A percentile compares a stretch with the other conserved stretches of the same genome.
These are phyloP conservation scores for Chaetoceros muelleri DNA, from an alignment of 108 stramenopile species.

Conservation along the genomic window DNA sequence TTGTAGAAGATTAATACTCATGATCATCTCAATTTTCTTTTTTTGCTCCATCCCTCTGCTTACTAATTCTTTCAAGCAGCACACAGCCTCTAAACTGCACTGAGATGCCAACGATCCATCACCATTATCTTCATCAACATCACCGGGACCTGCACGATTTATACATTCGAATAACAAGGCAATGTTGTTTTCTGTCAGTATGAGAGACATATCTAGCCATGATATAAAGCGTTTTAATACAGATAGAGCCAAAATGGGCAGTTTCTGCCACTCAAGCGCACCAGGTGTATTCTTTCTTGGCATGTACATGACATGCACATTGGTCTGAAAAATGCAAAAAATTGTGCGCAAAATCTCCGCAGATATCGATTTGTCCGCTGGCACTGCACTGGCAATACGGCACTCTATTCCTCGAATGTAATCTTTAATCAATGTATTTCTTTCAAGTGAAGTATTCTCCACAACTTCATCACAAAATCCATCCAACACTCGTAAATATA, in stretches of 20 bases:
- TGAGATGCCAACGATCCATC: constrained; percentile 22
- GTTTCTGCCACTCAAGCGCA: constrained; percentile 8
- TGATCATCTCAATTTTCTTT: constrained; percentile 31
- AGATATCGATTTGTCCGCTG: constrained; percentile 29
- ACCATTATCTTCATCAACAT: constrained; percentile 11
- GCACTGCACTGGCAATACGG: not conserved
- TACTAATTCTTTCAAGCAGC: constrained; percentile 44
- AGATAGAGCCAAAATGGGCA: constrained; percentile 22
- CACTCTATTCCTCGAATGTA: constrained; percentile 15
- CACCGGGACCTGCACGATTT: constrained; percentile 3
- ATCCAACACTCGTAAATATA: constrained; percentile 21
- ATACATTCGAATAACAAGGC: constrained; percentile 7
- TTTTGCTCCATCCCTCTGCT: constrained; percentile 49
- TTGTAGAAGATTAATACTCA: constrained; percentile 23
- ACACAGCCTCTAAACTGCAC: constrained; percentile 26
- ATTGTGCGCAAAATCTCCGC: constrained; percentile 26
- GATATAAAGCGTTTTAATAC: constrained; percentile 34
- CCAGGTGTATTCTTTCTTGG: not conserved
- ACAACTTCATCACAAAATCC: constrained; percentile 27
- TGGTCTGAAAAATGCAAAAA: constrained; percentile 1
- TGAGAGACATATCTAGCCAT: constrained; percentile 41
- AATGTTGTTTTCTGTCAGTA: constrained; percentile 2
- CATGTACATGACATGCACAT: not conserved
- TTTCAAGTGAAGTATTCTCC: constrained; percentile 12
- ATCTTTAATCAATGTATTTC: constrained; percentile 17